Base-by-base conservation (phyloP, 495 filamentous ascomycete genomes). In the Aspergillus diversus region DNA sequence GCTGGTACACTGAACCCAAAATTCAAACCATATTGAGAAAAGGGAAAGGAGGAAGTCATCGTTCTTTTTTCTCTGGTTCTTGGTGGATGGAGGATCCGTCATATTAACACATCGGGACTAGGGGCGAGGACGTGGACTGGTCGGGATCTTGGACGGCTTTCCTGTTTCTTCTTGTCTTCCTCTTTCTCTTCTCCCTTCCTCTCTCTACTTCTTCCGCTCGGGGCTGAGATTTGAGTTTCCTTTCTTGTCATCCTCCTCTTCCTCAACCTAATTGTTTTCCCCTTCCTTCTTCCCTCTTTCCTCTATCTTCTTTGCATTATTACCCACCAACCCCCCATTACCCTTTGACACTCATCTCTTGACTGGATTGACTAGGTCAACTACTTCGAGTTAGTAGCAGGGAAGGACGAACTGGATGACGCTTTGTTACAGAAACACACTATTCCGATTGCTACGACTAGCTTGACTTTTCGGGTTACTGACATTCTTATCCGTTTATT, bases 91-190 rank as follows among this genome's bases (percentile, higher is more conserved):
- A 73, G 74, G 75, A 79, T 78, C 77, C 77, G 77, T 80, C 77
- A 80, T 80, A 80, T 78, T 76, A 76, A 78, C 77, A 68, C 70
- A 77, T 80, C 69, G 76, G 77, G 77, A 78, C 75, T 80, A 80
- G 77, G 77, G 74, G 73, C 77, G 63, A 71, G 69, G 69, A 69
- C 64, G 67, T 72, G 67, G 69, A 69, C 63, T 67, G 67, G 69
- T 73, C 69, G 76, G 75, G 71, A 77, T 75, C 72, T 69, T 75
- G 64, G 71, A 70, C 70, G 69, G 73, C 69, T 71, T 73, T 72
- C 72, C 59, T 71, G 68, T 61, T 66, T 65, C 64, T 66, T 61
- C 57, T 62, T 42, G 63, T 57, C 56, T 67, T 57, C 56, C 49
- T 61, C 57, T 64, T 33, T 67, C 64, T 66, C 54, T 63, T 55